Evolutionary conservation across 331 rosid species (phyloP), one percentile per base, ranked within the genome.

Genomic region (Cydonia oblonga): DNA sequence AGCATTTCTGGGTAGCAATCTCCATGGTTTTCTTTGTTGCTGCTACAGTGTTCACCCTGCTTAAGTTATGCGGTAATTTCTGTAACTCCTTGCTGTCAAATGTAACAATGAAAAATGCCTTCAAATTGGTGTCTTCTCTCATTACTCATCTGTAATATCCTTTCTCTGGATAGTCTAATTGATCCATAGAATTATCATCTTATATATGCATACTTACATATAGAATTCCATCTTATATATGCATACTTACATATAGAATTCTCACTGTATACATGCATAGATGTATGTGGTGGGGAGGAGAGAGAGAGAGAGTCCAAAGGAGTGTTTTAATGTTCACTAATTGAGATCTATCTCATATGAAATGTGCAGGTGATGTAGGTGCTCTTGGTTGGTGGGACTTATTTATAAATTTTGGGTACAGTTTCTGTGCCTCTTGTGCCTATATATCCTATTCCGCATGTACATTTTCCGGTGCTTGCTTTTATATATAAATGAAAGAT

Each of bases 1-100:
- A 95, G 99, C 97, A 95, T 87, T 91, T 95, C 72, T 95, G 99
- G 97, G 93, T 95, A 69, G 99, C 96, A 61, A 90, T 95, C 78
- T 91, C 97, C 73, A 95, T 95, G 97, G 88, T 91, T 81, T 91
- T 95, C 96, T 95, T 95, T 77, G 80, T 87, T 72, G 96, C 99
- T 76, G 99, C 92, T 68, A 91, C 99, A 32, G 69, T 95, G 59
- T 95, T 91, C 85, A 90, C 96, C 67, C 79, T 95, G 85, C 82
- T 95, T 68, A 95, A 95, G 88, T 86, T 91, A 33, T 79, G 86
- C 28, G 99, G 99, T 95, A 88, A 86, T 32, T 44, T 61, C 61
- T 80, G 57, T 42, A 54, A 57, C 68, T 61, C 69, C 73, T 54
- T 24, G 25, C 44, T 28, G 32, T 75, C 58, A 28, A 71, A 29